Evolutionary conservation across 1,284 basidiomycete genomes (phyloP).

Genomic region (Apiotrichum porosum): DNA sequence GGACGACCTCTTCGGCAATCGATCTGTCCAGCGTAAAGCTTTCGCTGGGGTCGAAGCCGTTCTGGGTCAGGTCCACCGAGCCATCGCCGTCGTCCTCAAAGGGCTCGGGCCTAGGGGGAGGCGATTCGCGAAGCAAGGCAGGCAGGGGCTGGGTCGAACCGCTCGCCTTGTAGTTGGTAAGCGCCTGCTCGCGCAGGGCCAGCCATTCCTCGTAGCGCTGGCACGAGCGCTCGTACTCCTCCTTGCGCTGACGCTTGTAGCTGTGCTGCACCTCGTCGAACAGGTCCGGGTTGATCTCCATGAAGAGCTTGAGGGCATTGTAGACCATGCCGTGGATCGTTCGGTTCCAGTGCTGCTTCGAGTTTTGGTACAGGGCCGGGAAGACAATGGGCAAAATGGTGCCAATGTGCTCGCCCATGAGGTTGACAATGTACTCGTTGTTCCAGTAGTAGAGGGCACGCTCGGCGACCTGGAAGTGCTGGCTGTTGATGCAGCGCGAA

Average conservation of each 20-base stretch:
- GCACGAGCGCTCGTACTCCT: conserved; percentile 79
- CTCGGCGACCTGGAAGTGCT: conserved; percentile 94
- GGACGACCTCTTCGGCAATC: conserved; percentile 72
- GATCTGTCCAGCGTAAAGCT: conserved; percentile 67
- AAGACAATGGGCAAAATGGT: conserved; percentile 94
- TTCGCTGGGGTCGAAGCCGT: conserved; percentile 67
- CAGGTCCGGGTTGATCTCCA: conserved; percentile 96
- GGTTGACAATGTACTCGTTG: conserved; percentile 98
- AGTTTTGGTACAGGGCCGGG: conserved; percentile 94
- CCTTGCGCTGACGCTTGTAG: conserved; percentile 80
- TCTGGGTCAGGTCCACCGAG: conserved; percentile 78
- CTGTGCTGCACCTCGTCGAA: conserved; percentile 93
- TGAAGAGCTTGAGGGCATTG: conserved; percentile 96
- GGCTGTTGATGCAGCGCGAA: conserved; percentile 94
- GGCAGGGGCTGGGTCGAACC: conserved; percentile 62
- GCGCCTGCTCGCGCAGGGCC: conserved; percentile 66
- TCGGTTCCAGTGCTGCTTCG: conserved; percentile 96
- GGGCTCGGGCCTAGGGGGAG: conserved; percentile 61
- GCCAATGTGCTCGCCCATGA: conserved; percentile 94
- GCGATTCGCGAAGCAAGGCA: conserved; percentile 64
- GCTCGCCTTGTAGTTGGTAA: conserved; percentile 61
- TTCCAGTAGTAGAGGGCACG: conserved; percentile 94
- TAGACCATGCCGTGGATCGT: conserved; percentile 99
- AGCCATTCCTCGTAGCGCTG: conserved; percentile 79
- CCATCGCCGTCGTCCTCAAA: conserved; percentile 78